Evolutionary conservation across 208 protist genomes (phyloP).

Genomic region (Trypanosoma conorhini): DNA sequence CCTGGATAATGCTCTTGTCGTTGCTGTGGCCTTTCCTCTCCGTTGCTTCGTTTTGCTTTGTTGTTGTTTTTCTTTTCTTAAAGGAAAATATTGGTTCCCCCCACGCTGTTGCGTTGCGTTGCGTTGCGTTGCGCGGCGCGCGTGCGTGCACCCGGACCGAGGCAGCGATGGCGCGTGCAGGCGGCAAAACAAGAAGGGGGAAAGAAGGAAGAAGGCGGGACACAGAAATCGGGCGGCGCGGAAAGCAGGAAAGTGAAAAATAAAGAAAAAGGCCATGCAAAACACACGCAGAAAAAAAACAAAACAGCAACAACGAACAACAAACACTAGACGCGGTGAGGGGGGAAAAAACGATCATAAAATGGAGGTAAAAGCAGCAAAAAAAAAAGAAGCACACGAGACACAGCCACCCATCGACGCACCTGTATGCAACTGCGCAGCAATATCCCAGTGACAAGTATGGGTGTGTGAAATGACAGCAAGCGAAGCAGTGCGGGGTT

Average conservation of each 20-base stretch:
- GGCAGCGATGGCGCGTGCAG: too few relatives aligned
- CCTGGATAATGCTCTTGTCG: background rate
- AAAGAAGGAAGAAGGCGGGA: too few relatives aligned
- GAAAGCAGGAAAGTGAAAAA: too few relatives aligned
- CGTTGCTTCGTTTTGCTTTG: background rate
- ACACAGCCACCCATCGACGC: background rate
- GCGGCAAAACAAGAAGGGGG: background rate
- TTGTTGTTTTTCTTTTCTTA: background rate
- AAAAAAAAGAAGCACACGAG: background rate
- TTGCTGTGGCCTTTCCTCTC: background rate
- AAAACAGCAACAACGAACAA: background rate
- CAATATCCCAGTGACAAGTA: background rate
- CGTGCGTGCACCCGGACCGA: too few relatives aligned
- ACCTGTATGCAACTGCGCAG: background rate
- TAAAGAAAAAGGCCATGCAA: too few relatives aligned
- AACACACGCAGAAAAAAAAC: background rate
- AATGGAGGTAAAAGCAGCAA: background rate
- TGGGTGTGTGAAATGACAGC: constrained; percentile 17
- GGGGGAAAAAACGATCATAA: background rate
- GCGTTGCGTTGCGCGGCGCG: background rate
- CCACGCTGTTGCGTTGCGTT: too few relatives aligned
- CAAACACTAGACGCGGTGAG: background rate
- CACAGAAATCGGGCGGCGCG: background rate
- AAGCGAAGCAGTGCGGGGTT: background rate
- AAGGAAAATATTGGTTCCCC: too few relatives aligned